Base-by-base conservation (phyloP, 257 asterid species). In the Cynanchum wilfordii region DNA sequence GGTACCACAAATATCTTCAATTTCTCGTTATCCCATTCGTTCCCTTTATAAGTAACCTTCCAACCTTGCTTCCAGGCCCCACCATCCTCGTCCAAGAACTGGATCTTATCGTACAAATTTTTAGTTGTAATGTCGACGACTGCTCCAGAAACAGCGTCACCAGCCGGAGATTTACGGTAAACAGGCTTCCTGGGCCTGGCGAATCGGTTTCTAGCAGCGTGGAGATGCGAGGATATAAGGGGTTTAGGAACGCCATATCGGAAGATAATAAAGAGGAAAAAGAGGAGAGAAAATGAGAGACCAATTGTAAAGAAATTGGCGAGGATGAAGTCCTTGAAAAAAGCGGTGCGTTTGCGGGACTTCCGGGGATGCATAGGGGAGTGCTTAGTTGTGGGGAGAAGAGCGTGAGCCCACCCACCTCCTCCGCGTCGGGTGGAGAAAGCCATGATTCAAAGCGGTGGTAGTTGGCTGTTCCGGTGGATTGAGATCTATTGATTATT, bases 1-100 rank as follows among this genome's bases (percentile, higher is more conserved):
- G 99, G 99, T 15, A 92, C 98, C 72, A 95, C 98, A 75, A 92
- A 86, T 22, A 92, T 82, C 84, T 95, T 95, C 88, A 95, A 75
- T 73, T 92, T 95, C 93, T 95, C 99, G 59, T 83, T 83, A 73
- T 89, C 90, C 99, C 99, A 95, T 80, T 95, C 99, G 63, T 80
- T 82, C 75, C 97, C 98, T 73, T 86, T 87, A 33, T 92, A 95
- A 66, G 77, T 81, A 71, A 95, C 99, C 70, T 89, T 84, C 99
- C 99, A 95, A 12, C 98, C 99, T 78, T 95, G 99, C 79, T 90
- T 95, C 99, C 99, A 95, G 68, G 96, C 80, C 2, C 99, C 98
- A 5, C 99, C 99, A 56, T 95, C 99, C 86, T 87, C 94, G 70
- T 95, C 99, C 86, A 69, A 22, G 80, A 95, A 95, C 84, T 85